These are phyloP conservation scores for Naematelia aurantialba DNA, from an alignment of 768 basidiomycete genomes.

Conservation along the genomic window DNA sequence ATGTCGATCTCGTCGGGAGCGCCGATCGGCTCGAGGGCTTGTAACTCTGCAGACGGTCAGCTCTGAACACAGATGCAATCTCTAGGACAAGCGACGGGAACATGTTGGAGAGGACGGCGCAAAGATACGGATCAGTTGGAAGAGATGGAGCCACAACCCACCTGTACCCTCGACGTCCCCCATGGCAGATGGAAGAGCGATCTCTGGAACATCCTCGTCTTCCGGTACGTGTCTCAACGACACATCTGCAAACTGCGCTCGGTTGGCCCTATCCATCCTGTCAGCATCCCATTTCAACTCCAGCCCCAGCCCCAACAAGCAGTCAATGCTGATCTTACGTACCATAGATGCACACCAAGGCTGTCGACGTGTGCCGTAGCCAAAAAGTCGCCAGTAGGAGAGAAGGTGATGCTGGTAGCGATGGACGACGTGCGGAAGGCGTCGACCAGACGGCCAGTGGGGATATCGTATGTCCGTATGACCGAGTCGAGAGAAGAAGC, in stretches of 20 bases:
- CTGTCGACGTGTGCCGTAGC: conserved; percentile 92
- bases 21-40: conserved; percentile 63
- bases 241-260: conserved; percentile 85
- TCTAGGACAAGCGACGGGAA: too few species aligned
- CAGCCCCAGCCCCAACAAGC: conserved; percentile 5
- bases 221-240: conserved; percentile 75
- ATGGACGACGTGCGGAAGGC: conserved; percentile 82
- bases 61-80: too few species aligned
- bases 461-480: conserved; percentile 92
- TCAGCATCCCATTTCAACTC: conserved; percentile 1
- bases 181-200: conserved; percentile 76
- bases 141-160: conserved; percentile 48
- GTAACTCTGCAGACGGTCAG: conserved; percentile 57
- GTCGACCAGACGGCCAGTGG: conserved; percentile 86
- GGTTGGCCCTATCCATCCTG: conserved; percentile 95
- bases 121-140: neutral
- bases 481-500: conserved; percentile 81
- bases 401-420: conserved; percentile 86
- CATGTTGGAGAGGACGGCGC: too few species aligned
- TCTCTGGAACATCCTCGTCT: conserved; percentile 63
- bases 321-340: conserved; percentile 24
- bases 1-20: conserved; percentile 62
- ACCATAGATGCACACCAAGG: conserved; percentile 94
- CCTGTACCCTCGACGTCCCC: conserved; percentile 76
- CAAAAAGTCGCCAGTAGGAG: conserved; percentile 91